These are phyloP conservation scores for Wickerhamiella kazuoi DNA, from an alignment of 805 yeast genomes.

Conservation along the genomic window DNA sequence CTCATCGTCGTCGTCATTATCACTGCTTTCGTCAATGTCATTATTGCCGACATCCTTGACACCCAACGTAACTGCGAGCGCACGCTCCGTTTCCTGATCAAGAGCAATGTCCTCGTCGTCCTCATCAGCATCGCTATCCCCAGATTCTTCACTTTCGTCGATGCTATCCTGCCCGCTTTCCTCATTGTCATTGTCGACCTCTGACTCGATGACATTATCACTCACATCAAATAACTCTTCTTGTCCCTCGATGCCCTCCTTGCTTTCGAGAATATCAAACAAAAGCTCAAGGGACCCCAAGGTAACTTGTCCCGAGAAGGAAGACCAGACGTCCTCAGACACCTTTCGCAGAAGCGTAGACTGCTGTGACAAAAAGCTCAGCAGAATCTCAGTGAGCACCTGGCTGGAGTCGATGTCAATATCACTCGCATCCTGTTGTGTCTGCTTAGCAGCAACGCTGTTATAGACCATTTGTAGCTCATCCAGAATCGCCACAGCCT, in stretches of 20 bases:
- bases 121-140: slow-evolving; percentile 24
- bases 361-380: slow-evolving; percentile 40
- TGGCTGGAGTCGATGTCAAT: slow-evolving; percentile 28
- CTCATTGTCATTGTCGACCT: slow-evolving; percentile 24
- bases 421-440: slow-evolving; percentile 21
- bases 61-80: slow-evolving; percentile 11
- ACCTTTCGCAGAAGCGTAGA: slow-evolving; percentile 40
- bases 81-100: slow-evolving; percentile 12
- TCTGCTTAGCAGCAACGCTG: slow-evolving; percentile 24
- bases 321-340: slow-evolving; percentile 39
- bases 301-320: slow-evolving; percentile 31
- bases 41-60: slow-evolving; percentile 11
- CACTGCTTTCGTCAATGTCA: slow-evolving; percentile 24
- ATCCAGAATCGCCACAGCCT: slow-evolving; percentile 53
- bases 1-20: slow-evolving; percentile 40
- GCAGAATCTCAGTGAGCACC: slow-evolving; percentile 39
- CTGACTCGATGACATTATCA: slow-evolving; percentile 27
- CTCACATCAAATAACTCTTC: slow-evolving; percentile 52
- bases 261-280: slow-evolving; percentile 39
- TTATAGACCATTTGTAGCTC: slow-evolving; percentile 50
- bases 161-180: slow-evolving; percentile 27
- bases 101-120: slow-evolving; percentile 18
- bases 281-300: slow-evolving; percentile 31
- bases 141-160: slow-evolving; percentile 23
- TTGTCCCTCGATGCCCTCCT: slow-evolving; percentile 73